These are phyloP conservation scores for Aureobasidium sp. DNA, from an alignment of 2,329 filamentous ascomycete genomes.

Conservation along the genomic window DNA sequence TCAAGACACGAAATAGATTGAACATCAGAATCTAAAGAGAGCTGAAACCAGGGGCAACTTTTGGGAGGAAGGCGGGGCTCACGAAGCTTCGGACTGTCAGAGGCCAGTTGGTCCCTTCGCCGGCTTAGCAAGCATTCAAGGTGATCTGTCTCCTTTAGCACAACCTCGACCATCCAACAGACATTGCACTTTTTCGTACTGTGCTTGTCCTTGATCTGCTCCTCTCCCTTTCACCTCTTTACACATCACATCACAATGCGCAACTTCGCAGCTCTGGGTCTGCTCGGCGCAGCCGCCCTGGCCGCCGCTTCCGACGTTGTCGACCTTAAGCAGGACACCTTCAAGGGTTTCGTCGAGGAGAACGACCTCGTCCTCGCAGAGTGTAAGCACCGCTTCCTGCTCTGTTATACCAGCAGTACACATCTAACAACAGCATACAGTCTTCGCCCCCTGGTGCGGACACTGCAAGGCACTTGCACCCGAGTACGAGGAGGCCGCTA, in stretches of 20 bases:
- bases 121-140: slow-evolving; percentile 2
- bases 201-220: slow-evolving; percentile 5
- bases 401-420: neutral
- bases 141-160: slow-evolving; percentile 1
- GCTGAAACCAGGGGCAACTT: slow-evolving; percentile 1
- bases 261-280: slow-evolving; percentile 26
- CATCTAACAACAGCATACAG: slow-evolving; percentile 32
- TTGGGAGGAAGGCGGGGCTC: slow-evolving; percentile 1
- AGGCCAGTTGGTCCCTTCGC: slow-evolving; percentile 2
- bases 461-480: slow-evolving; percentile 98
- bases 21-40: neutral
- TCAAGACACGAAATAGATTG: neutral
- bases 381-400: slow-evolving; percentile 51
- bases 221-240: neutral
- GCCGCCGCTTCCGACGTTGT: slow-evolving; percentile 69
- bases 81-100: neutral
- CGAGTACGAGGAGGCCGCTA: slow-evolving; percentile 83
- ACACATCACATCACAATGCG: slow-evolving; percentile 16
- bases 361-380: slow-evolving; percentile 90
- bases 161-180: neutral
- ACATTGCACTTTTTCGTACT: neutral
- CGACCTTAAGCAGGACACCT: slow-evolving; percentile 77
- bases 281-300: slow-evolving; percentile 49
- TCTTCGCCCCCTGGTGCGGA: slow-evolving; percentile 94
- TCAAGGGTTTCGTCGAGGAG: slow-evolving; percentile 74